These are phyloP conservation scores for Fusarium protoensiforme DNA, from an alignment of 2,329 filamentous ascomycete genomes.

Conservation along the genomic window DNA sequence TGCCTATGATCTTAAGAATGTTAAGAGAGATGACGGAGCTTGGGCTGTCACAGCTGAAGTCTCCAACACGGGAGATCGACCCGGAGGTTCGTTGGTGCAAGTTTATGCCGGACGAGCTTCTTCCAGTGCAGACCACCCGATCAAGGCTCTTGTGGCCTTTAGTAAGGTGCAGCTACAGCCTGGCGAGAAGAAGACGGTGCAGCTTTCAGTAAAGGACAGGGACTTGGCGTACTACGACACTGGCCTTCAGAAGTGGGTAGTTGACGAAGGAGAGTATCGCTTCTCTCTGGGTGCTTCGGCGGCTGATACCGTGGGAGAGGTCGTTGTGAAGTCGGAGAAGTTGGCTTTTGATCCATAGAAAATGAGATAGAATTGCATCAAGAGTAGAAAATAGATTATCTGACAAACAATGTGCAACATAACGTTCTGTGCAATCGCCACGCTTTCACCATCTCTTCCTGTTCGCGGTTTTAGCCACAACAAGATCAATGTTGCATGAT, in stretches of 20 bases:
- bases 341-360: conserved; percentile 6
- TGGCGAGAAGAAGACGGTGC: conserved; percentile 23
- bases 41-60: conserved; percentile 63
- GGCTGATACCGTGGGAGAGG: conserved; percentile 21
- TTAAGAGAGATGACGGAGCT: conserved; percentile 58
- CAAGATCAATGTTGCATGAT: too few relatives aligned
- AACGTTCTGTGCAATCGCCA: too few relatives aligned
- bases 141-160: conserved; percentile 47
- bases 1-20: conserved; percentile 58
- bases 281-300: conserved; percentile 43
- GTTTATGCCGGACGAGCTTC: conserved; percentile 54
- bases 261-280: conserved; percentile 41
- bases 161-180: conserved; percentile 41
- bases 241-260: conserved; percentile 38
- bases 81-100: conserved; percentile 64
- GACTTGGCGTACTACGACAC: conserved; percentile 46
- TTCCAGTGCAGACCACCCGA: conserved; percentile 32
- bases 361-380: neutral
- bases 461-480: too few relatives aligned
- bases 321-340: neutral
- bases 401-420: neutral
- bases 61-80: conserved; percentile 64
- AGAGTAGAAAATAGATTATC: neutral
- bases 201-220: conserved; percentile 25
- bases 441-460: too few relatives aligned